Evolutionary conservation across 306 rosid genomes (phyloP).

Genomic region (Potentilla sterilis): DNA sequence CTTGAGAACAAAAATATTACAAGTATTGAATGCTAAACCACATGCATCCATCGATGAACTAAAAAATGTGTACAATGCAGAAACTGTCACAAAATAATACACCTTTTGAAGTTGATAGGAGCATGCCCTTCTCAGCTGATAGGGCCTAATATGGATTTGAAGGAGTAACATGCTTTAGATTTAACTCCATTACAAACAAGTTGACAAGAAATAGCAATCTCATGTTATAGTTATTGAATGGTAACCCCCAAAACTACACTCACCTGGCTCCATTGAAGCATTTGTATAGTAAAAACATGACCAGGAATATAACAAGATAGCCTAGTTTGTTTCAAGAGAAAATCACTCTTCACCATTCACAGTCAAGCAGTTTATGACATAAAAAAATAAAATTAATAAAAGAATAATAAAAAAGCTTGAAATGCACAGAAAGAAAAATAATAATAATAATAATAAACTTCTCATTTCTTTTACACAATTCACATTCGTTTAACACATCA

Average conservation of each 20-base stretch:
- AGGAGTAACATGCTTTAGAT: background rate
- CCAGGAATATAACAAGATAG: background rate
- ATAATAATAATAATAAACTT: background rate
- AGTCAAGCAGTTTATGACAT: background rate
- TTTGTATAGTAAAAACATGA: background rate
- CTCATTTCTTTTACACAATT: background rate
- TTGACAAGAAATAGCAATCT: slow-evolving; percentile 6
- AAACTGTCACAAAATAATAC: background rate
- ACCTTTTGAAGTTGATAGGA: background rate
- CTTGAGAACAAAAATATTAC: background rate
- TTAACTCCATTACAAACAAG: background rate
- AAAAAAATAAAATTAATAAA: too few relatives aligned
- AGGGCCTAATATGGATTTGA: background rate
- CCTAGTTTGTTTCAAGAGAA: background rate
- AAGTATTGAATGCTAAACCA: slow-evolving; percentile 2
- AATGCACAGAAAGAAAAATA: background rate
- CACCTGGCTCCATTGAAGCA: background rate
- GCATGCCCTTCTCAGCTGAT: background rate
- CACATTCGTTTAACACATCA: background rate
- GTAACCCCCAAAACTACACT: background rate
- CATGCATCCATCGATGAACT: background rate
- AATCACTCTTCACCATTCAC: background rate
- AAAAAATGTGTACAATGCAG: background rate
- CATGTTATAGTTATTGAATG: background rate
- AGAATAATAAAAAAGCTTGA: too few relatives aligned